These are phyloP conservation scores for Aspergillus neoniger DNA, from an alignment of 2,329 filamentous ascomycete species.

Conservation along the genomic window DNA sequence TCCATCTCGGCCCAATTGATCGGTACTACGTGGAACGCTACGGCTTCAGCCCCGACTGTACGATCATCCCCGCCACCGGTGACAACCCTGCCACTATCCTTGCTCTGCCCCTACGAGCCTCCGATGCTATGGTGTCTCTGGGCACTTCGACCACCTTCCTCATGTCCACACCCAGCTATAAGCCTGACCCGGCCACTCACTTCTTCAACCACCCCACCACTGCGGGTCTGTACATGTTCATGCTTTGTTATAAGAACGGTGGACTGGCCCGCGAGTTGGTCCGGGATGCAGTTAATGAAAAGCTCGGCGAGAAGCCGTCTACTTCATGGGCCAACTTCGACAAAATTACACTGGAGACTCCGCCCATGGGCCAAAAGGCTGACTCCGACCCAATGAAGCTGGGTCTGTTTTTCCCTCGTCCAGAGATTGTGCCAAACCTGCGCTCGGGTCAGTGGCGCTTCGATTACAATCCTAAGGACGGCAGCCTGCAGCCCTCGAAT, in stretches of 20 bases:
- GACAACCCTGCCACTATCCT: slow-evolving; percentile 97
- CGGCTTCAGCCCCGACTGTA: slow-evolving; percentile 73
- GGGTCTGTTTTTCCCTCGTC: slow-evolving; percentile 91
- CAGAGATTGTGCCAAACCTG: slow-evolving; percentile 94
- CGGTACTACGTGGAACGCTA: slow-evolving; percentile 77
- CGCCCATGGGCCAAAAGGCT: slow-evolving; percentile 65
- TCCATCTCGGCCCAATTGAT: slow-evolving; percentile 72
- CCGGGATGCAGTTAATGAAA: slow-evolving; percentile 72
- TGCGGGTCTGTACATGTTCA: slow-evolving; percentile 94
- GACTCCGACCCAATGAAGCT: slow-evolving; percentile 68
- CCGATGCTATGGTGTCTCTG: slow-evolving; percentile 91
- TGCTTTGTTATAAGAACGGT: slow-evolving; percentile 99
- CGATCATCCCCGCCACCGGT: slow-evolving; percentile 83
- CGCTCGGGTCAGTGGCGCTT: slow-evolving; percentile 84
- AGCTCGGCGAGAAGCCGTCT: slow-evolving; percentile 46
- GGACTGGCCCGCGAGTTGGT: slow-evolving; percentile 88
- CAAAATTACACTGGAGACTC: slow-evolving; percentile 65
- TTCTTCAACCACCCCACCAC: slow-evolving; percentile 98
- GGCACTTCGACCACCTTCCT: slow-evolving; percentile 96
- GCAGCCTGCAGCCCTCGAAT: slow-evolving; percentile 56
- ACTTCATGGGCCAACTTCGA: slow-evolving; percentile 82
- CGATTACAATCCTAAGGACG: slow-evolving; percentile 56
- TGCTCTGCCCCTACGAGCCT: slow-evolving; percentile 78
- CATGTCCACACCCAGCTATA: slow-evolving; percentile 92
- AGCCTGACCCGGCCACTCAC: slow-evolving; percentile 86